Evolutionary conservation across 2,329 filamentous ascomycete genomes (phyloP).

Genomic region (Aspergillus flavus): DNA sequence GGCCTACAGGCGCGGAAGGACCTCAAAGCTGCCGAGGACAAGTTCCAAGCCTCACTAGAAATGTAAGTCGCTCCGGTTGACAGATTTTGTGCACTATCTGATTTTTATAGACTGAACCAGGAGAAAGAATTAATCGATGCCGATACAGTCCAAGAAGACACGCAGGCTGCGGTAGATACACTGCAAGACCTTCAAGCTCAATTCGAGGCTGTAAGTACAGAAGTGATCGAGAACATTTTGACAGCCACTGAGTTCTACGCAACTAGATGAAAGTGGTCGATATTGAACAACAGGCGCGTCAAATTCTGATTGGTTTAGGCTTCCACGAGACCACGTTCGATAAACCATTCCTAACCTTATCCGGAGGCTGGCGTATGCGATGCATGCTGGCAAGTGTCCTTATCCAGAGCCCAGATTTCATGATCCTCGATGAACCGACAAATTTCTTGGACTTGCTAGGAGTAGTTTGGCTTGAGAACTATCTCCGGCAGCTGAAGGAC

Average conservation of each 20-base stretch:
- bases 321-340: constrained; percentile 66
- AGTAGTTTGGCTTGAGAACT: constrained; percentile 81
- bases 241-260: constrained; percentile 14
- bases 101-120: constrained; percentile 48
- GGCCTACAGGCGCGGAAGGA: constrained; percentile 78
- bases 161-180: constrained; percentile 69
- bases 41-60: constrained; percentile 59
- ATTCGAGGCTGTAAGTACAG: constrained; percentile 59
- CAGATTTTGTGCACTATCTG: neutral
- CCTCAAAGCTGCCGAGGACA: constrained; percentile 68
- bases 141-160: constrained; percentile 64
- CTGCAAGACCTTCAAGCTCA: constrained; percentile 69
- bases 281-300: constrained; percentile 67
- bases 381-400: constrained; percentile 66
- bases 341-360: constrained; percentile 66
- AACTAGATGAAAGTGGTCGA: constrained; percentile 58
- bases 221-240: neutral
- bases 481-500: constrained; percentile 63
- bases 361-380: constrained; percentile 77
- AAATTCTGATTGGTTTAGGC: constrained; percentile 69
- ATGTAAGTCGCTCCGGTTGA: constrained; percentile 44
- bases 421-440: constrained; percentile 84
- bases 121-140: constrained; percentile 59
- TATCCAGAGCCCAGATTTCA: constrained; percentile 72
- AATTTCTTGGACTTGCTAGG: constrained; percentile 83